A percentile compares a stretch with the other conserved stretches of the same genome.
Evolutionary conservation across 352 stramenopile genomes (phyloP).

Genomic region (Globisporangium spiculum): DNA sequence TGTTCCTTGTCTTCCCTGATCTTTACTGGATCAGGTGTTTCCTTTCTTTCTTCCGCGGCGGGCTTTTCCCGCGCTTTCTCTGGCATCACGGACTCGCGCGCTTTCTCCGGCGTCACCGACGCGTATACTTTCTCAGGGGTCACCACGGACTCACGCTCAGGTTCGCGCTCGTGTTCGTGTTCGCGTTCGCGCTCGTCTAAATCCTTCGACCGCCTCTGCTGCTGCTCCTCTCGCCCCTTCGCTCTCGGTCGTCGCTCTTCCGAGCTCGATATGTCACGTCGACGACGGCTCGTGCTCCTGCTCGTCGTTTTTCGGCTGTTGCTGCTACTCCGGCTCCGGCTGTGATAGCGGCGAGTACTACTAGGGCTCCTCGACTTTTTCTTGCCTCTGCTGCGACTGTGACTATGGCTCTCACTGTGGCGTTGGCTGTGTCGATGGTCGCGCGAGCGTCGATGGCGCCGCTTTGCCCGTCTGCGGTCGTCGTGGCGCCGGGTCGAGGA

Average conservation of each 20-base stretch:
- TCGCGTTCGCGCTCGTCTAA: neutral
- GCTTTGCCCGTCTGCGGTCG: constrained; percentile 5
- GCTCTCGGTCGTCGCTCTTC: constrained; percentile 1
- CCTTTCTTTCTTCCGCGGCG: neutral
- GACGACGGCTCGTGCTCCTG: constrained; percentile 5
- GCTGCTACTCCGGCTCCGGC: constrained; percentile 4
- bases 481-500: neutral
- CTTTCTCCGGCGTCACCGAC: neutral
- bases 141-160: neutral
- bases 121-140: neutral
- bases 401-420: constrained; percentile 2
- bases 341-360: constrained; percentile 6
- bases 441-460: neutral
- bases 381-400: constrained; percentile 2
- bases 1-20: neutral
- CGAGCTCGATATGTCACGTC: neutral
- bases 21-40: neutral
- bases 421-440: constrained; percentile 2
- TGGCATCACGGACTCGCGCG: neutral
- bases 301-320: neutral
- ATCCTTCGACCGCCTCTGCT: neutral
- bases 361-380: neutral
- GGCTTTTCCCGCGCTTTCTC: neutral
- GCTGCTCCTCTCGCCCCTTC: neutral
- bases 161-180: neutral